Percentiles rank a stretch among this genome's conserved stretches.
These are phyloP conservation scores for Jaltomata sinuosa DNA, from an alignment of 257 asterid genomes.

Conservation along the genomic window DNA sequence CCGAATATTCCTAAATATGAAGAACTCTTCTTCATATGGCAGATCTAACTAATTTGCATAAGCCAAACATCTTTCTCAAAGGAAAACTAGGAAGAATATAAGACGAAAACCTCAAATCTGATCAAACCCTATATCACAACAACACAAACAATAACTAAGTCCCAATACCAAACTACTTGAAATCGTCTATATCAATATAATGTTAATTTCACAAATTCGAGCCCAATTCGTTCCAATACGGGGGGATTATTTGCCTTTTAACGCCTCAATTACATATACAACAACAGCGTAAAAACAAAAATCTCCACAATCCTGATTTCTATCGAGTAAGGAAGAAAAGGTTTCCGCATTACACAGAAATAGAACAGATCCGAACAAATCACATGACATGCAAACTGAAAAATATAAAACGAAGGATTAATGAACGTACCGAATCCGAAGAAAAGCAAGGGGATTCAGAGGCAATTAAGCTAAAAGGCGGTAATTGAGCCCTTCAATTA, in stretches of 20 bases:
- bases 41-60: background rate
- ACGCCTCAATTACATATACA: background rate
- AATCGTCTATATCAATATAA: background rate
- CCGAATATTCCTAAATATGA: background rate
- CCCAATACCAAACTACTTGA: background rate
- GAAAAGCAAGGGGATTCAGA: background rate
- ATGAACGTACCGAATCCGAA: background rate
- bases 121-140: background rate
- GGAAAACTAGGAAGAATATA: background rate
- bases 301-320: background rate
- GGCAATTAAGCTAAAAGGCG: background rate
- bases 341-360: background rate
- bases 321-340: background rate
- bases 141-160: background rate
- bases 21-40: background rate
- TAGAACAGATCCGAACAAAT: background rate
- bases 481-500: background rate
- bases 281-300: no score
- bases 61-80: background rate
- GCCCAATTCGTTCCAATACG: background rate
- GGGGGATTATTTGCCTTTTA: background rate
- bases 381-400: background rate
- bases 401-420: background rate
- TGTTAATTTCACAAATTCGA: background rate
- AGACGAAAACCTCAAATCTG: background rate